Conservation (phyloP, 2,329 filamentous ascomycete genomes). For the Colletotrichum scovillei region DNA sequence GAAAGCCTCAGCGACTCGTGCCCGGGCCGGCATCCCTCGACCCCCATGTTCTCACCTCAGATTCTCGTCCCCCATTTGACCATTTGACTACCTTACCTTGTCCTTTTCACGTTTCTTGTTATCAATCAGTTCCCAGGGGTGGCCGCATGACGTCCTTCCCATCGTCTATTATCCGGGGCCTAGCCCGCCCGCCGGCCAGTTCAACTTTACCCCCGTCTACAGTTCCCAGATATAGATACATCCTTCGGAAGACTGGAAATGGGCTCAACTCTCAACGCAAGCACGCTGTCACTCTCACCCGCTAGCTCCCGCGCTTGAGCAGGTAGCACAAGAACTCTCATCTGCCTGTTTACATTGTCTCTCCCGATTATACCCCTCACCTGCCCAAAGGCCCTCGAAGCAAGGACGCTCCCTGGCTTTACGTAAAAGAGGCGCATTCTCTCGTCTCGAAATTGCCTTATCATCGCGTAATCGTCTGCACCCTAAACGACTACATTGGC, state of each 20-base stretch:
- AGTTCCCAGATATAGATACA: too few relatives aligned
- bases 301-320: too few relatives aligned
- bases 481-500: background rate
- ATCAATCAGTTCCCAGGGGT: slow-evolving; percentile 2
- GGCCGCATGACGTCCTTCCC: slow-evolving; percentile 1
- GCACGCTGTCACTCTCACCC: too few relatives aligned
- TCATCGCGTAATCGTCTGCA: slow-evolving; percentile 4
- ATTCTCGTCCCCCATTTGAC: background rate
- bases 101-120: background rate
- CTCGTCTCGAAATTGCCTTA: slow-evolving; percentile 1
- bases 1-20: too few relatives aligned
- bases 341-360: background rate
- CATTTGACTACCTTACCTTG: background rate
- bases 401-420: slow-evolving; percentile 24
- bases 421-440: slow-evolving; percentile 13
- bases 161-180: background rate
- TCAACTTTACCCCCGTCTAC: background rate
- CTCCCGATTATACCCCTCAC: background rate
- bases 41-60: background rate
- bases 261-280: too few relatives aligned
- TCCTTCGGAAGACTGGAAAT: too few relatives aligned
- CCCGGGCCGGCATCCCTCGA: background rate
- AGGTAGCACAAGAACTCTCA: background rate
- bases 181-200: background rate
- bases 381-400: background rate